phyloP scores from a whole-genome alignment of 2,329 filamentous ascomycete species.

The Sporothrix brasiliensis region DNA sequence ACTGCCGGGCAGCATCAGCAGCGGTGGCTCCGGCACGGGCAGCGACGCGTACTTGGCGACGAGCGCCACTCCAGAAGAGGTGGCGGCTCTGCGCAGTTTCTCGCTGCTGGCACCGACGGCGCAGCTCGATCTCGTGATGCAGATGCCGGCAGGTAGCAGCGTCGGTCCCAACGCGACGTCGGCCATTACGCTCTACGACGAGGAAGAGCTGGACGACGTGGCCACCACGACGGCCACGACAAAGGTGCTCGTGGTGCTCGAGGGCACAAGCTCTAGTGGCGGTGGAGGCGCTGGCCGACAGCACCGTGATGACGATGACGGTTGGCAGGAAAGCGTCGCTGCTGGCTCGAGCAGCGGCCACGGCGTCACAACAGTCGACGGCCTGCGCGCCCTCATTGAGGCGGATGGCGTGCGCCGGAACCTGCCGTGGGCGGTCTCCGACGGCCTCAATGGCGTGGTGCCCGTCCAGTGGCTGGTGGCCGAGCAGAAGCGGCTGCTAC shows the following conservation, averaged over 20 bases:
- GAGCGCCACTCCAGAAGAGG: conserved; percentile 31
- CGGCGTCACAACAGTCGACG: conserved; percentile 41
- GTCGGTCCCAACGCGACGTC: not conserved
- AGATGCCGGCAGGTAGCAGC: conserved; percentile 29
- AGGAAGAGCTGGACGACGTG: conserved; percentile 33
- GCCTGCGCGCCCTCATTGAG: conserved; percentile 46
- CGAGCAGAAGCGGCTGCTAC: conserved; percentile 32
- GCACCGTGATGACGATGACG: conserved; percentile 26
- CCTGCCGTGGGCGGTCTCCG: conserved; percentile 44
- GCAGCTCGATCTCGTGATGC: conserved; percentile 37
- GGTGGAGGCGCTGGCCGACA: conserved; percentile 39
- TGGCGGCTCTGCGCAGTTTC: conserved; percentile 38
- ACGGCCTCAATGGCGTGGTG: conserved; percentile 36
- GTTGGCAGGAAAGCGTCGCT: not conserved
- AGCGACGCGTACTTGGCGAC: conserved; percentile 30
- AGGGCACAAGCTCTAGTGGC: conserved; percentile 33
- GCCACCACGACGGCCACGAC: conserved; percentile 36
- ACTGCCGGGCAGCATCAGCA: not conserved
- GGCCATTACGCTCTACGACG: conserved; percentile 28
- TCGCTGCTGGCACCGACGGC: conserved; percentile 43
- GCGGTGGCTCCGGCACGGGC: not conserved
- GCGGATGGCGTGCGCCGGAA: conserved; percentile 50
- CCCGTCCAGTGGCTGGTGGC: conserved; percentile 36
- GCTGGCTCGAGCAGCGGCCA: conserved; percentile 32
- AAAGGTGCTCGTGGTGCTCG: conserved; percentile 46